Base-by-base conservation (phyloP, 2,329 filamentous ascomycete species). In the Kalaharituber pfeilii region DNA sequence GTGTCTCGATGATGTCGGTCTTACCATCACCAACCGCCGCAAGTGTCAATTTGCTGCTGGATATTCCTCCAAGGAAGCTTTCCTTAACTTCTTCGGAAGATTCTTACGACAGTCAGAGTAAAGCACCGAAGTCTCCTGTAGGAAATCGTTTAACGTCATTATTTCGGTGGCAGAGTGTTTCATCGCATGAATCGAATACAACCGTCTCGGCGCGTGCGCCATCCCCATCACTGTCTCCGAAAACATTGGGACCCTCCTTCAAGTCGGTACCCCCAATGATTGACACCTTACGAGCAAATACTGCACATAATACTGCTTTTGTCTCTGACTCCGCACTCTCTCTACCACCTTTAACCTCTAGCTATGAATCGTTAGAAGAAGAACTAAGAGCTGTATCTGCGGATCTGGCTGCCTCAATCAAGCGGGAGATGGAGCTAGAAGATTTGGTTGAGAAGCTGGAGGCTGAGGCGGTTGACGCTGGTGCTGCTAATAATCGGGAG, bases 361-460 rank as follows among this genome's bases (percentile, higher is more conserved):
- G 61, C 15, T 53, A 62, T 53, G 62, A 63, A 33, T 60, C 58
- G 24, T 81, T 98, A 73, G 91, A 98, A 72, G 84, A 87, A 67
- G 91, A 98, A 73, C 70, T 98, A 62, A 86, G 86, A 63, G 84
- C 89, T 68, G 89, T 98, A 70, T 94, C 86, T 72, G 78, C 81
- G 57, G 91, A 98, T 74, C 74, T 98, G 67, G 91, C 91, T 29
- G 78, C 81, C 62, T 96, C 91, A 26, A 96, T 98, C 65, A 80
- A 85, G 63, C 80, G 91, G 57, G 91, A 98, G 71, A 89, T 98
- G 78, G 91, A 98, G 63, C 70, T 98, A 28, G 91, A 98, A 68
- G 91, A 98, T 67, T 75, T 96, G 49, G 81, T 96, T 0, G 91
- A 98, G 61, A 76, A 84, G 55, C 71, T 94, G 62, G 88, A 95